Conservation (phyloP, 805 yeast species). For the Yarrowia porcina region DNA sequence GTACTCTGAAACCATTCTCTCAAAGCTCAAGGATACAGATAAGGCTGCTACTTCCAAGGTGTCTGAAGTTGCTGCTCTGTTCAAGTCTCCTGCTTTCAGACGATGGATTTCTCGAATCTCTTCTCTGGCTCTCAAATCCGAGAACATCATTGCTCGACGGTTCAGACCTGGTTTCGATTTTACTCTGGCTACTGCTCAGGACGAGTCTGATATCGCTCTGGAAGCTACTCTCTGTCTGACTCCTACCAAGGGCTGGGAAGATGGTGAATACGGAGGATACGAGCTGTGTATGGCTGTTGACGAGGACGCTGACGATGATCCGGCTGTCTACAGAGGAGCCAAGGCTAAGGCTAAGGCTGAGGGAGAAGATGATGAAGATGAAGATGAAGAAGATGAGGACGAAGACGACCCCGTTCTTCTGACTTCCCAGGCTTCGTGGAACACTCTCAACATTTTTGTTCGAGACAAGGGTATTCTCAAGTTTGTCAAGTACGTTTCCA, state of each 20-base stretch:
- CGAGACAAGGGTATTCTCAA: conserved; percentile 85
- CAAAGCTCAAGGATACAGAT: conserved; percentile 14
- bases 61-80: conserved; percentile 53
- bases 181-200: conserved; percentile 70
- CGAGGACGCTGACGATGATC: conserved; percentile 58
- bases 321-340: conserved; percentile 67
- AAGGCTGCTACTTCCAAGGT: conserved; percentile 38
- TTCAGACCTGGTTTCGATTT: conserved; percentile 95
- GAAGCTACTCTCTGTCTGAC: conserved; percentile 84
- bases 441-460: conserved; percentile 67
- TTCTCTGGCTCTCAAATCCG: conserved; percentile 54
- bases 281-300: conserved; percentile 72
- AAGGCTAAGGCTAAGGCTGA: conserved; percentile 53
- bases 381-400: conserved; percentile 43
- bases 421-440: conserved; percentile 82
- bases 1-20: not conserved
- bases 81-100: conserved; percentile 59
- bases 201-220: conserved; percentile 43
- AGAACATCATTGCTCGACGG: conserved; percentile 71
- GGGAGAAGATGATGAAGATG: conserved; percentile 45
- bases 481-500: conserved; percentile 88
- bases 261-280: conserved; percentile 91
- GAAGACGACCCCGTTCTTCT: conserved; percentile 74
- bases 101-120: conserved; percentile 69
- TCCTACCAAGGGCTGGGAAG: conserved; percentile 78